Base-by-base conservation (phyloP, 2,329 filamentous ascomycete species). In the Nannizziopsis arthrosporioides region DNA sequence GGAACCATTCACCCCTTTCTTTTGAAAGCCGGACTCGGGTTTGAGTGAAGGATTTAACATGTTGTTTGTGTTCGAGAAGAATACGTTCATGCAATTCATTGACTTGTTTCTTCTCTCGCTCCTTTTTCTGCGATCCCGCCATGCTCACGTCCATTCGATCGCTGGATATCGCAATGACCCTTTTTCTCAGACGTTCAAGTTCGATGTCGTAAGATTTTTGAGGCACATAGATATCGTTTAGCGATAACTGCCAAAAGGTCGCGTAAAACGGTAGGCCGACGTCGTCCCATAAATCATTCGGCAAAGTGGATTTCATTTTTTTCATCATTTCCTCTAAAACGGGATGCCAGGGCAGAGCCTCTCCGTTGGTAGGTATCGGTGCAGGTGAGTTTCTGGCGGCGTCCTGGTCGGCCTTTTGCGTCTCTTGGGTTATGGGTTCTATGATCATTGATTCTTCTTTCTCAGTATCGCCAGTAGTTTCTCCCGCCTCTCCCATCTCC, bases 171-270 rank as follows among this genome's bases (percentile, higher is more conserved):
- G 80, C 74, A 31, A 78, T 73, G 42, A 83, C 76, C 59, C 83
- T 80, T 48, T 77, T 78, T 55, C 81, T 77, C 17, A 88, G 72
- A 7, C 80, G 75, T 15, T 79, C 77, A 32, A 82, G 80, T 60
- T 93, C 88, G 12, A 80, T 76, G 42, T 84, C 76, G 61, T 98
- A 98, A 51, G 82, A 84, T 31, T 80, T 75, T 52, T 79, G 79
- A 1, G 85, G 85, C 54, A 89, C 80, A 49, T 79, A 77, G 49
- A 95, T 72, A 61, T 98, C 90, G 40, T 84, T 81, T 2, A 93
- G 75, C 22, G 87, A 82, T 10, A 95, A 73, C 44, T 89, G 82
- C 92, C 92, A 98, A 67, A 98, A 98, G 0, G 84, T 85, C 38
- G 85, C 79, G 59, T 87, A 95, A 62, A 95, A 90, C 27, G 85